Percentiles rank a stretch among this genome's conserved stretches.
phyloP scores from a whole-genome alignment of 164 flowering plant genomes.

The Amborella trichopoda region DNA sequence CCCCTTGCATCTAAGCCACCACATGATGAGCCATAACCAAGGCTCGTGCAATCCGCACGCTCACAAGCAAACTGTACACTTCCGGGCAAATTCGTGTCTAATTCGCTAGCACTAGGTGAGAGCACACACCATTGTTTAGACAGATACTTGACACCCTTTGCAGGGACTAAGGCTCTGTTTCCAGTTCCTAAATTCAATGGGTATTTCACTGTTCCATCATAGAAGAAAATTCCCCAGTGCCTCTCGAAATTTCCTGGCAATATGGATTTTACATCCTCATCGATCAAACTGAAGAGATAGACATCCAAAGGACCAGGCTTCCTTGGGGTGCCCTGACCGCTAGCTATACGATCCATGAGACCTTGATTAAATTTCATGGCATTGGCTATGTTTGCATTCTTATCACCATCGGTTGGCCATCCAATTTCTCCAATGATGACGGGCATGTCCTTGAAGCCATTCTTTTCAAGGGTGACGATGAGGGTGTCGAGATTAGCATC shows the following conservation, averaged over 20 bases:
- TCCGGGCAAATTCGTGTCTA: slow-evolving; percentile 30
- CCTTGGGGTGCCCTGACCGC: slow-evolving; percentile 66
- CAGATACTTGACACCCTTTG: slow-evolving; percentile 63
- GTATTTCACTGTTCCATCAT: slow-evolving; percentile 68
- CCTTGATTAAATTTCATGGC: slow-evolving; percentile 82
- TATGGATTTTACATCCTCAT: slow-evolving; percentile 74
- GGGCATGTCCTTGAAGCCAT: slow-evolving; percentile 45
- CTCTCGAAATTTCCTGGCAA: slow-evolving; percentile 82
- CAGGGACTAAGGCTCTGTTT: slow-evolving; percentile 24
- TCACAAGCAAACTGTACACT: slow-evolving; percentile 52
- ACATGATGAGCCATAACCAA: slow-evolving; percentile 69
- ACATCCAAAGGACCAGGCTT: slow-evolving; percentile 42
- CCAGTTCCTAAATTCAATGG: slow-evolving; percentile 29
- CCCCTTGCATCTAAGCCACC: slow-evolving; percentile 33
- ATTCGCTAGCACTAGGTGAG: slow-evolving; percentile 42
- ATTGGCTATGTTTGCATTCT: slow-evolving; percentile 33
- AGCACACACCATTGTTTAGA: slow-evolving; percentile 69
- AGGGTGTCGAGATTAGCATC: slow-evolving; percentile 93
- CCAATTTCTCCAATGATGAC: slow-evolving; percentile 83
- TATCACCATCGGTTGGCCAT: slow-evolving; percentile 88
- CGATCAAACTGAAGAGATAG: slow-evolving; percentile 60
- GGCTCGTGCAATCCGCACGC: slow-evolving; percentile 74
- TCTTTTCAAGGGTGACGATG: slow-evolving; percentile 68
- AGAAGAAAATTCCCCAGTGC: slow-evolving; percentile 87
- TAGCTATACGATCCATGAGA: slow-evolving; percentile 30